These are phyloP conservation scores for Marasmius oreades DNA, from an alignment of 1,284 basidiomycete genomes.

Conservation along the genomic window DNA sequence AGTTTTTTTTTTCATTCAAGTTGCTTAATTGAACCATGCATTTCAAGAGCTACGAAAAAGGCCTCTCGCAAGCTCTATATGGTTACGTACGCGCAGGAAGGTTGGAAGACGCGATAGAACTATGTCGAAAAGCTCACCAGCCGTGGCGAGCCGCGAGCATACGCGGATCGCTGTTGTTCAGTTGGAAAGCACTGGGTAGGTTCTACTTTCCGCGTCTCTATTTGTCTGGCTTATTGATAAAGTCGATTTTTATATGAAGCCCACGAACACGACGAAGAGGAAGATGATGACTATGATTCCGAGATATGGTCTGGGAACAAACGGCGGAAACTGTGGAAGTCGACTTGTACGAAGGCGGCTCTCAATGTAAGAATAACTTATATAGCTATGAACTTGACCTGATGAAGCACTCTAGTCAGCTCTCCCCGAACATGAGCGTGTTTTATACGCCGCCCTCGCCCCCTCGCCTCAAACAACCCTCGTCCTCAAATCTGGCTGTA, in stretches of 20 bases:
- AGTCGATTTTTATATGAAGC: slow-evolving; percentile 29
- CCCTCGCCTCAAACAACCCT: slow-evolving; percentile 75
- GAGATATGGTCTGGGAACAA: slow-evolving; percentile 70
- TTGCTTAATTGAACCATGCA: slow-evolving; percentile 3
- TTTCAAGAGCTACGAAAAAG: slow-evolving; percentile 72
- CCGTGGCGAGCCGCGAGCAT: slow-evolving; percentile 91
- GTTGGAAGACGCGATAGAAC: slow-evolving; percentile 77
- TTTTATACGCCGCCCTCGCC: slow-evolving; percentile 84
- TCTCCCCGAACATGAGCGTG: slow-evolving; percentile 74
- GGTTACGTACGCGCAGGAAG: slow-evolving; percentile 79
- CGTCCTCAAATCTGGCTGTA: slow-evolving; percentile 76
- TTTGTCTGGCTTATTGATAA: neutral
- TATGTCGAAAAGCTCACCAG: slow-evolving; percentile 83
- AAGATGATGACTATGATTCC: slow-evolving; percentile 48
- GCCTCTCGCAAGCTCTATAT: slow-evolving; percentile 71
- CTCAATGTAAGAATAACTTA: slow-evolving; percentile 53
- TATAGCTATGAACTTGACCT: neutral
- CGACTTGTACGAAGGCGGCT: slow-evolving; percentile 76
- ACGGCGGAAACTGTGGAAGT: slow-evolving; percentile 80
- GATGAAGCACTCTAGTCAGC: slow-evolving; percentile 42
- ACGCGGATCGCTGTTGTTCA: slow-evolving; percentile 73
- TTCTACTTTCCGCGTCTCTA: slow-evolving; percentile 5
- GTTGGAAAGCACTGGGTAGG: slow-evolving; percentile 67
- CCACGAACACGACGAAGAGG: slow-evolving; percentile 47
- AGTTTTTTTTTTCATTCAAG: slow-evolving; percentile 20